Percentiles rank a stretch among this genome's conserved stretches.
These are phyloP conservation scores for Stereocaulon alpinum DNA, from an alignment of 495 filamentous ascomycete species.

Conservation along the genomic window DNA sequence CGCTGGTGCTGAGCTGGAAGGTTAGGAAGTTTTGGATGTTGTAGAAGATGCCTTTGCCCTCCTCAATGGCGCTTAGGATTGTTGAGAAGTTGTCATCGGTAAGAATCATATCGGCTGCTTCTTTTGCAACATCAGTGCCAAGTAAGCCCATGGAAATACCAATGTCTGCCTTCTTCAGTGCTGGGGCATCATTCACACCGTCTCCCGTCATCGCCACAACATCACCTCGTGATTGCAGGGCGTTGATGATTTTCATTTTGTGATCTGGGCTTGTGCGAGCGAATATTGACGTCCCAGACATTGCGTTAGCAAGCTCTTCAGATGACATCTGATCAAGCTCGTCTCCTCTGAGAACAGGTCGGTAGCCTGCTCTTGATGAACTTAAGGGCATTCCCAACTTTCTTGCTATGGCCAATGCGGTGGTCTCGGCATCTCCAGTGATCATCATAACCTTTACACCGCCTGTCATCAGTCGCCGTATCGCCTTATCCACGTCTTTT, in stretches of 20 bases:
- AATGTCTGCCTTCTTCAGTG: slow-evolving; percentile 94
- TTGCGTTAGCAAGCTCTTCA: slow-evolving; percentile 67
- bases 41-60: slow-evolving; percentile 98
- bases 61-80: slow-evolving; percentile 90
- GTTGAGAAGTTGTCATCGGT: slow-evolving; percentile 98
- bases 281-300: slow-evolving; percentile 83
- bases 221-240: slow-evolving; percentile 85
- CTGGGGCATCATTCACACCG: slow-evolving; percentile 94
- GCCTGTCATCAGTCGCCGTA: slow-evolving; percentile 82
- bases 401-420: slow-evolving; percentile 82
- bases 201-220: slow-evolving; percentile 99
- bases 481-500: slow-evolving; percentile 77
- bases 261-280: slow-evolving; percentile 94
- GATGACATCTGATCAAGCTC: slow-evolving; percentile 87
- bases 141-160: slow-evolving; percentile 93
- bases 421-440: slow-evolving; percentile 90
- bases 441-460: slow-evolving; percentile 98
- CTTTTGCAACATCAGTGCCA: slow-evolving; percentile 95
- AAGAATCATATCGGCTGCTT: slow-evolving; percentile 98
- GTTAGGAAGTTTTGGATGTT: slow-evolving; percentile 99
- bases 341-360: slow-evolving; percentile 73
- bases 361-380: slow-evolving; percentile 28
- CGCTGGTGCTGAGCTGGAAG: slow-evolving; percentile 95
- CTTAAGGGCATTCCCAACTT: slow-evolving; percentile 82
- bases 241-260: slow-evolving; percentile 91